These are phyloP conservation scores for Colletotrichum spaethianum DNA, from an alignment of 2,329 filamentous ascomycete genomes.

Conservation along the genomic window DNA sequence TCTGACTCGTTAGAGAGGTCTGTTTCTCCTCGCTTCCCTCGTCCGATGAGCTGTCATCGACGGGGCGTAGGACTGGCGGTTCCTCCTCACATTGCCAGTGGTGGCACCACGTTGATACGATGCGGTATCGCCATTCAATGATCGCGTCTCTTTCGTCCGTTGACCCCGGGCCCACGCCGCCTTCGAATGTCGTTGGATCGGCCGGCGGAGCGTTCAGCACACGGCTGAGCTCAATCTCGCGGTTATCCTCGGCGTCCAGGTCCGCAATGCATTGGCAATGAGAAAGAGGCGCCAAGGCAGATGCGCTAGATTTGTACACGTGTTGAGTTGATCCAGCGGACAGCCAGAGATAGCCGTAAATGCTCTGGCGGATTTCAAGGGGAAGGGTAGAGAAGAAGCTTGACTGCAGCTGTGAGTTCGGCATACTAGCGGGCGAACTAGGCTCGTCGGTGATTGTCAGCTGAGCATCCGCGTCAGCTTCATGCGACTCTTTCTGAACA, in stretches of 20 bases:
- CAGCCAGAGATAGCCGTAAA: constrained; percentile 30
- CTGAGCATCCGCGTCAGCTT: neutral
- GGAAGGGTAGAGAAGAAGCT: constrained; percentile 32
- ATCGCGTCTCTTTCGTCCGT: constrained; percentile 23
- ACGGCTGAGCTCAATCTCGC: constrained; percentile 25
- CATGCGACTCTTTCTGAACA: neutral
- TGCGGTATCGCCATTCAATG: constrained; percentile 25
- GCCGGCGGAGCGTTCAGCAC: constrained; percentile 15
- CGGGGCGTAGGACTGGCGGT: constrained; percentile 20
- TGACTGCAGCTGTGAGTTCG: constrained; percentile 13
- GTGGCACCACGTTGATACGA: constrained; percentile 22
- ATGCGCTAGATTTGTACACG: constrained; percentile 31
- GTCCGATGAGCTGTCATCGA: neutral
- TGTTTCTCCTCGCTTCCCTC: neutral
- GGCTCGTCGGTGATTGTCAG: neutral
- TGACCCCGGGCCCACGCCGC: neutral
- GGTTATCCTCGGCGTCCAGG: constrained; percentile 31
- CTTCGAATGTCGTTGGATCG: neutral
- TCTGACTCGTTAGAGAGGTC: neutral
- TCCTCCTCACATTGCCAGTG: constrained; percentile 37
- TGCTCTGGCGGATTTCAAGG: constrained; percentile 31
- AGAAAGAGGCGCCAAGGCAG: constrained; percentile 20
- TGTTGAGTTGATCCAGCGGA: constrained; percentile 29
- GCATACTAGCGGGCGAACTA: neutral
- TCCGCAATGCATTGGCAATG: constrained; percentile 32